Base-by-base conservation (phyloP, 169 alveolate species). In the Plasmodium gonderi region DNA sequence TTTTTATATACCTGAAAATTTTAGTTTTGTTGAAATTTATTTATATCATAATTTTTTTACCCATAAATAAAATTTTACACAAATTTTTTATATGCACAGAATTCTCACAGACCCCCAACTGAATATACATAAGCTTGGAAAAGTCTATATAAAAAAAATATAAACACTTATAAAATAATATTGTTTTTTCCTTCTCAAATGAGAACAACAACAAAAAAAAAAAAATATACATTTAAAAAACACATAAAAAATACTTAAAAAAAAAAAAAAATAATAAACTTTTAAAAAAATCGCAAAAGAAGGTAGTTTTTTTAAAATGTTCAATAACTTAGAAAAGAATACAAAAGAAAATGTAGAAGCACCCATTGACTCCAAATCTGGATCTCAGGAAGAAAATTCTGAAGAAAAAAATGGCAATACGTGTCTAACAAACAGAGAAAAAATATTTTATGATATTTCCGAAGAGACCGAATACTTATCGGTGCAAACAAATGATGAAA, bases 351-450 rank as follows among this genome's bases (percentile, higher is more conserved):
- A 77, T 31, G 42, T 77, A 26, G 83, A 77, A 77, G 6, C 36
- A 40, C n/a, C 83, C 42, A 26, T 40, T 77, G 83, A 77, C 33
- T 42, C 26, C 67, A 14, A 17, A 44, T 40, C 83, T 20, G 83
- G 31, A 44, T 42, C 78, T 20, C 67, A 80, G 33, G 91, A 31
- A 80, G 68, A 80, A 80, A 54, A 36, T 33, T 33, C 69, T 69
- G 79, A 38, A 80, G 69, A 80, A 36, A 38, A 60, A 80, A 20
- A 11, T 17, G 45, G 9, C 60, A 77, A 76, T 76, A 76, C 23
- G 51, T 14, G 76, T 31, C 33, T 60, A 64, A 68, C 3, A 60
- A 80, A 64, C 42, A 51, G 47, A 42, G 68, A 60, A 20, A 33
- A 38, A 1, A 29, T 23, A 64, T 33, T 38, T 36, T 60, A 44